phyloP scores from a whole-genome alignment of 257 asterid species.

The Ballota nigra region DNA sequence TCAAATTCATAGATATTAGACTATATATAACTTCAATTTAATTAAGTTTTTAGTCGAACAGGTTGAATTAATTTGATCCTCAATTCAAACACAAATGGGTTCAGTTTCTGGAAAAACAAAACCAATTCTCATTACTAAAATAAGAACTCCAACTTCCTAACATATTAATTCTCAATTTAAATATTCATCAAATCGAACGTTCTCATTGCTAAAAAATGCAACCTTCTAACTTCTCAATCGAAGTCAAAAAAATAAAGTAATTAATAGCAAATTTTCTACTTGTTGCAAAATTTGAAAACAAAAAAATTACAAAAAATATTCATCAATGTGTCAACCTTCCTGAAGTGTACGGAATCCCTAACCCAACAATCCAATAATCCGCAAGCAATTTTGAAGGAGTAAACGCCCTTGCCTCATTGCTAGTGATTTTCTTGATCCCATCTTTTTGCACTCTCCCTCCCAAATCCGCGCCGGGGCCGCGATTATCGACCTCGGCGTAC shows the following conservation, averaged over 20 bases:
- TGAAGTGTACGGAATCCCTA: conserved; percentile 23
- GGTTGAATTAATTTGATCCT: too few relatives aligned
- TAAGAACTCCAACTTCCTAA: background rate
- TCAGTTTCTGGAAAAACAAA: too few relatives aligned
- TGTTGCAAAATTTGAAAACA: background rate
- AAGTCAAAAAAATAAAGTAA: background rate
- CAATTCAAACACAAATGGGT: too few relatives aligned
- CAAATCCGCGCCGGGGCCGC: conserved; percentile 45
- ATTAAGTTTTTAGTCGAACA: too few relatives aligned
- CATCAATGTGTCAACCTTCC: conserved; percentile 1
- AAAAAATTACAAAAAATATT: background rate
- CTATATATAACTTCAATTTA: too few relatives aligned
- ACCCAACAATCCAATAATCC: conserved; percentile 26
- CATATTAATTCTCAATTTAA: background rate
- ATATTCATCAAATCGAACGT: background rate
- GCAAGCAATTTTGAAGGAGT: conserved; percentile 18
- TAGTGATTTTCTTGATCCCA: conserved; percentile 40
- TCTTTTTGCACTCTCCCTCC: conserved; percentile 29
- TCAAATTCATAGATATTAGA: too few relatives aligned
- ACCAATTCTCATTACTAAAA: background rate
- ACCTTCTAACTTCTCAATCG: background rate
- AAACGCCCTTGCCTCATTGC: conserved; percentile 9
- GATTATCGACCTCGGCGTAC: conserved; percentile 51
- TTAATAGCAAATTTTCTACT: background rate
- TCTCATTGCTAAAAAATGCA: background rate